Base-by-base conservation (phyloP, 2,329 filamentous ascomycete genomes). In the Clarireedia monteithiana region DNA sequence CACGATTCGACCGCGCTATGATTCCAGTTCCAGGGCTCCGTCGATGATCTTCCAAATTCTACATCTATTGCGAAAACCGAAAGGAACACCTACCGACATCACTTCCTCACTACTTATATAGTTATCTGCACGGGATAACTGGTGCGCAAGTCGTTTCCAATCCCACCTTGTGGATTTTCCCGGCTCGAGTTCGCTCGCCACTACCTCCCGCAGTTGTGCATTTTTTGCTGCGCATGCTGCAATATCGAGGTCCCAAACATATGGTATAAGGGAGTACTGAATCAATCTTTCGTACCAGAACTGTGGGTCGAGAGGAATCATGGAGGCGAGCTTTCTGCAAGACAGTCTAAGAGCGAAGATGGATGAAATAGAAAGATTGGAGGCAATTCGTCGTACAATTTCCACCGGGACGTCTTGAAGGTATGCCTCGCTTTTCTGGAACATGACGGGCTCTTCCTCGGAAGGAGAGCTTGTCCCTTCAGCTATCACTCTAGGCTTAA, bases 1-100 rank as follows among this genome's bases (percentile, higher is more conserved):
- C 30, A 34, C 30, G 30, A 34, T 34, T 34, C 30, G 9, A 34
- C 4, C 10, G 30, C 30, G 30, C 30, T 34, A 34, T 9, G 30
- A 34, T 34, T 34, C 30, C 30, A 34, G 30, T 34, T 48, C 36
- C 48, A 42, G n/a, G 7, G 38, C 40, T 15, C 3, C 17, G 17
- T 47, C 27, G n/a, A 46, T 47, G 4, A 47, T 53, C 40, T 46
- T 39, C 50, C 50, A 38, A 3, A 53, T 26, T 45, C 50, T 46
- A 46, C 50, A 47, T 36, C 27, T 46, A 38, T 26, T 53, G 15
- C 50, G 39, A 34, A 53, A 38, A 6, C 50, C 50, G 12, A 36
- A 20, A 4, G 50, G 40, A 14, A 27, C 24, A 38, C 7, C 9
- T 44, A 14, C 6, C 17, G 36, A 15, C 15, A 24, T 24, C 15